Evolutionary conservation across 768 basidiomycete genomes (phyloP).

Genomic region (Mycena sanguinolenta): DNA sequence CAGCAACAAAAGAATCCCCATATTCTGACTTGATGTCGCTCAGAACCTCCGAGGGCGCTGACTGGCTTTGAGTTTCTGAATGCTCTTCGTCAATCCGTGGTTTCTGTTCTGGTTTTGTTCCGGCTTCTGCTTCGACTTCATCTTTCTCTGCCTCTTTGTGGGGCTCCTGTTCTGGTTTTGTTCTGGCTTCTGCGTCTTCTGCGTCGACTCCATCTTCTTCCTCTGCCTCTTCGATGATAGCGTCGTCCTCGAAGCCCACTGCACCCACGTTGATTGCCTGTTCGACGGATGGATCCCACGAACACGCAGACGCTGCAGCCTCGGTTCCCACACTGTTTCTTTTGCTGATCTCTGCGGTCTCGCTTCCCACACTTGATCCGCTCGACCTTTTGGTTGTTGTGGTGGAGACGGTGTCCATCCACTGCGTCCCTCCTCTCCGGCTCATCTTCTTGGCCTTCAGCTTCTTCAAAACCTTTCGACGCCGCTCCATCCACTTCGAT

Average conservation of each 20-base stretch:
- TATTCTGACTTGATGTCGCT: conserved; percentile 22
- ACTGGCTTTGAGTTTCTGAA: neutral
- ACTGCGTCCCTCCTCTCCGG: conserved; percentile 28
- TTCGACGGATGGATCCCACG: conserved; percentile 28
- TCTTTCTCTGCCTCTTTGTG: conserved; percentile 21
- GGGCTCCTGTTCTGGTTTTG: conserved; percentile 12
- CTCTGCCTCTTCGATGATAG: conserved; percentile 33
- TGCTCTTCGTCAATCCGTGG: neutral
- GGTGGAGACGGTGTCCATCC: conserved; percentile 25
- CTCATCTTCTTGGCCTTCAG: conserved; percentile 31
- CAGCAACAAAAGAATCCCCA: conserved; percentile 27
- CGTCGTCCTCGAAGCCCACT: conserved; percentile 17
- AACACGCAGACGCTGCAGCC: conserved; percentile 19
- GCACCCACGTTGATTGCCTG: conserved; percentile 32
- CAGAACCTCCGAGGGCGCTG: neutral
- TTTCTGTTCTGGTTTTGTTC: conserved; percentile 13
- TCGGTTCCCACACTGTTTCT: conserved; percentile 6
- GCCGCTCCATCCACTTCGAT: conserved; percentile 35
- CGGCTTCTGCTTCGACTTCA: neutral
- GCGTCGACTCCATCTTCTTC: conserved; percentile 10
- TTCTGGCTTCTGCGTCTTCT: neutral
- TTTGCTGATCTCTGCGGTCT: conserved; percentile 9
- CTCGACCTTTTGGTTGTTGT: conserved; percentile 2
- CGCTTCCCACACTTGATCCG: neutral
- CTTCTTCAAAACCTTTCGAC: conserved; percentile 26